phyloP scores from a whole-genome alignment of 2,329 filamentous ascomycete species.

The Fusarium sp. region DNA sequence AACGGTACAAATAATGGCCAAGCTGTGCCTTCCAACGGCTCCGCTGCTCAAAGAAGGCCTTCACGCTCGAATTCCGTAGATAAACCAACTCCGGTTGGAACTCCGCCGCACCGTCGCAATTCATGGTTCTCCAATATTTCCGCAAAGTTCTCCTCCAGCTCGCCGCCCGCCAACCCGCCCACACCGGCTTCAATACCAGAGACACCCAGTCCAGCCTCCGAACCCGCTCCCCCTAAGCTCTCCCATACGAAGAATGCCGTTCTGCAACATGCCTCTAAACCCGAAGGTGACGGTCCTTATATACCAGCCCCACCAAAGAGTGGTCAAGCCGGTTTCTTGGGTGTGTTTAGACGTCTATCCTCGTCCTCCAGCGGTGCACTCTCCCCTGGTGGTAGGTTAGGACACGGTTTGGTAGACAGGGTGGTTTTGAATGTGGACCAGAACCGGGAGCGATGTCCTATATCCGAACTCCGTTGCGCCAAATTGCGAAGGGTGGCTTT shows the following conservation, averaged over 20 bases:
- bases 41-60: constrained; percentile 37
- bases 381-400: constrained; percentile 42
- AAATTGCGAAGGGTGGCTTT: constrained; percentile 92
- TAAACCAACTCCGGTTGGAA: constrained; percentile 43
- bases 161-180: constrained; percentile 45
- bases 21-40: constrained; percentile 38
- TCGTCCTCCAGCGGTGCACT: constrained; percentile 64
- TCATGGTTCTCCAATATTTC: constrained; percentile 96
- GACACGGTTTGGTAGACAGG: constrained; percentile 80
- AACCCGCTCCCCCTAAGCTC: constrained; percentile 60
- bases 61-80: constrained; percentile 52
- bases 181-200: constrained; percentile 45
- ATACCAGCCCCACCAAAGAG: constrained; percentile 79
- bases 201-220: constrained; percentile 43
- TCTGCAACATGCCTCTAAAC: constrained; percentile 65
- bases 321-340: constrained; percentile 77
- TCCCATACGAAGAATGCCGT: constrained; percentile 67
- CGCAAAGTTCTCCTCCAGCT: constrained; percentile 79
- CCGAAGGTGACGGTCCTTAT: constrained; percentile 73
- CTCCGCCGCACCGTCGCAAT: constrained; percentile 66
- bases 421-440: constrained; percentile 86
- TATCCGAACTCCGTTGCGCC: constrained; percentile 80
- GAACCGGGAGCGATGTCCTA: constrained; percentile 79
- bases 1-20: constrained; percentile 35
- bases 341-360: constrained; percentile 84